Conservation (phyloP, 176 grass and related monocot species). For the Juncus inflexus region DNA sequence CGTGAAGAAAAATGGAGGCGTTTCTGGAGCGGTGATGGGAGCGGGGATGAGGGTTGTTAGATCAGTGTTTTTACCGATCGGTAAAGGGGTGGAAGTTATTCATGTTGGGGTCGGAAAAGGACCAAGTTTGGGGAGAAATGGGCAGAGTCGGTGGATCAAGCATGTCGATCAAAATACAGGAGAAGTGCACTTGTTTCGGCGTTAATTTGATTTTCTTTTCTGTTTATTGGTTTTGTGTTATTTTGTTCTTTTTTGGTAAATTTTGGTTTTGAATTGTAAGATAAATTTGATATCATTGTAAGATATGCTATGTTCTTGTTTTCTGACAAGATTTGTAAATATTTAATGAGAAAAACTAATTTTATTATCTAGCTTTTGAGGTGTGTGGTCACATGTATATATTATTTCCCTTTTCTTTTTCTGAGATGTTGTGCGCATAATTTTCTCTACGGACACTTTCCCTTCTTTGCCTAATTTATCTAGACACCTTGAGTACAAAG, state of each 20-base stretch:
- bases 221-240: slow-evolving; percentile 1
- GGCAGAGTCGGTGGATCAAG: slow-evolving; percentile 48
- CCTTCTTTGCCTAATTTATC: too few species aligned
- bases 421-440: too few species aligned
- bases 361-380: neutral
- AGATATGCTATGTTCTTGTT: too few species aligned
- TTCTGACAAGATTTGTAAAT: neutral
- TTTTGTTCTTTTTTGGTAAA: neutral
- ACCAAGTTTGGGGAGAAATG: slow-evolving; percentile 31
- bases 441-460: too few species aligned
- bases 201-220: slow-evolving; percentile 17
- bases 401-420: too few species aligned
- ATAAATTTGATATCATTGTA: too few species aligned
- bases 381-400: too few species aligned
- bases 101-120: slow-evolving; percentile 82
- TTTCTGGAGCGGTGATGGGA: slow-evolving; percentile 20
- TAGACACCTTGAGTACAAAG: too few species aligned
- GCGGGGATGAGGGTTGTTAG: slow-evolving; percentile 52
- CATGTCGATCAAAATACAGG: slow-evolving; percentile 56
- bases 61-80: slow-evolving; percentile 57
- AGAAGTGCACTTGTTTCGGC: slow-evolving; percentile 75
- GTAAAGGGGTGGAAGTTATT: slow-evolving; percentile 63
- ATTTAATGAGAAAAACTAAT: neutral
- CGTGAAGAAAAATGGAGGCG: slow-evolving; percentile 6
- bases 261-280: neutral